A percentile compares a stretch with the other conserved stretches of the same genome.
Evolutionary conservation across 129 eudicot species (phyloP).

Genomic region (Centella asiatica): DNA sequence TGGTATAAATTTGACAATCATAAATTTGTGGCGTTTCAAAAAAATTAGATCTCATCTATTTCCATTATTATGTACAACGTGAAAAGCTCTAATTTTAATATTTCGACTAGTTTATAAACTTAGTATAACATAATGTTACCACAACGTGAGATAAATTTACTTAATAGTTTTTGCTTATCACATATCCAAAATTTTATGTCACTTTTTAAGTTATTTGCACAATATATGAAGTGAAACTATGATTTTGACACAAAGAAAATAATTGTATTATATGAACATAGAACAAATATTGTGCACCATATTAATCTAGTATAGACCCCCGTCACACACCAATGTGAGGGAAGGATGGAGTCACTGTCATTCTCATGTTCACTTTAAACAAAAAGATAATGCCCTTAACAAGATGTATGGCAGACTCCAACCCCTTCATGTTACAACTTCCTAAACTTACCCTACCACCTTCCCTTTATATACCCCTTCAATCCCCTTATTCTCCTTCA

Average conservation of each 20-base stretch:
- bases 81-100: no score
- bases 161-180: no score
- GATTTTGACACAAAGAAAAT: background rate
- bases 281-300: background rate
- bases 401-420: slow-evolving; percentile 49
- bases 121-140: no score
- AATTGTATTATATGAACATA: background rate
- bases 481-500: slow-evolving; percentile 5
- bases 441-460: slow-evolving; percentile 22
- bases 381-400: slow-evolving; percentile 42
- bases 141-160: no score
- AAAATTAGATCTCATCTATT: no score
- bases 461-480: slow-evolving; percentile 19
- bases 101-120: no score
- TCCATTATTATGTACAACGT: no score
- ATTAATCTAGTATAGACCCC: background rate
- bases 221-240: background rate
- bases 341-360: slow-evolving; percentile 26
- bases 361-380: slow-evolving; percentile 30
- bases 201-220: slow-evolving; percentile 14
- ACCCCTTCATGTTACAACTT: slow-evolving; percentile 47
- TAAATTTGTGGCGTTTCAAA: no score
- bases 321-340: background rate
- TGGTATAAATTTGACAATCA: no score
- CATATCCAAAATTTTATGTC: no score